Conservation (phyloP, 2,329 filamentous ascomycete genomes). For the Magnaporthales sp. region DNA sequence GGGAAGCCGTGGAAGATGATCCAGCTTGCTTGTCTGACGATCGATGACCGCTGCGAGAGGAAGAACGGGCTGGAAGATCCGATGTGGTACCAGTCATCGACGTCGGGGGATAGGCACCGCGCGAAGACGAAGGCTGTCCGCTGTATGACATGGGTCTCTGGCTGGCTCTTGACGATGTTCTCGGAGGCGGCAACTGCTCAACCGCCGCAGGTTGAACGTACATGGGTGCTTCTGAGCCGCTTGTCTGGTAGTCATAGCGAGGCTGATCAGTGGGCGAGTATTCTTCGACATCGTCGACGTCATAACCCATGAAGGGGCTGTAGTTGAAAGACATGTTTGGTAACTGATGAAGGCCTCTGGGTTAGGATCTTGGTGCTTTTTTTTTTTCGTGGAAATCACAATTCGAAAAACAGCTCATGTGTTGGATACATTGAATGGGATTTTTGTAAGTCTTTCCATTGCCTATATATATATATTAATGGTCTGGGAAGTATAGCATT, state of each 20-base stretch:
- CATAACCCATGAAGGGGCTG: background rate
- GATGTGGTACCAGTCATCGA: background rate
- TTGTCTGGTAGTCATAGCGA: background rate
- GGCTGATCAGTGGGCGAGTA: background rate
- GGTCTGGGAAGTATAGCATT: too few relatives aligned
- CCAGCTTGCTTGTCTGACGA: background rate
- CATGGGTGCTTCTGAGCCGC: background rate
- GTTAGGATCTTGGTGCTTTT: background rate
- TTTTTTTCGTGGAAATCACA: too few relatives aligned
- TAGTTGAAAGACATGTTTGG: background rate
- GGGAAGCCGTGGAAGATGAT: too few relatives aligned
- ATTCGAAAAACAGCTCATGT: too few relatives aligned
- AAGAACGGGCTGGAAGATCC: background rate
- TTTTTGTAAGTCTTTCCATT: too few relatives aligned
- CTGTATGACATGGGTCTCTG: background rate
- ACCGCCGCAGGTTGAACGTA: background rate
- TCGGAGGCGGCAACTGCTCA: background rate
- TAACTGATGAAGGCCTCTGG: background rate
- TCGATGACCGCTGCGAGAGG: background rate
- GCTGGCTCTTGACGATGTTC: background rate
- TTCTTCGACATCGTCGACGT: background rate
- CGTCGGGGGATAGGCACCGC: background rate
- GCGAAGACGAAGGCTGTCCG: background rate
- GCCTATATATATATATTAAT: too few relatives aligned
- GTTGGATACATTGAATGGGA: too few relatives aligned